These are phyloP conservation scores for Blumeria hordei DNA, from an alignment of 2,329 filamentous ascomycete species.

Conservation along the genomic window DNA sequence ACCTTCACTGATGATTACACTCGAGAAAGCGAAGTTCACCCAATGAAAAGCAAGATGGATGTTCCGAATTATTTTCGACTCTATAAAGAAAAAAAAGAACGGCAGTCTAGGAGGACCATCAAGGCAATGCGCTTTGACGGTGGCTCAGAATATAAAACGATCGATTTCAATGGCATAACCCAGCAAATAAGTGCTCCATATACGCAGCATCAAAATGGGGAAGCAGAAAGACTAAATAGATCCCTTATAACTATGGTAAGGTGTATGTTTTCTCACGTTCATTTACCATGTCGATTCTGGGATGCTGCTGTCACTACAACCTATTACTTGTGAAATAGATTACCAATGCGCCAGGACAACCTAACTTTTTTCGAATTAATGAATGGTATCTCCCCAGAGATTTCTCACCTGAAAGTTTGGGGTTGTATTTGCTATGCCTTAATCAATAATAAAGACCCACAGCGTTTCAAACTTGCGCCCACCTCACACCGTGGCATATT, in stretches of 20 bases:
- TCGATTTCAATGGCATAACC: background rate
- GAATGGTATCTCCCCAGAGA: fast-evolving
- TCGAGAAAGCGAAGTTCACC: background rate
- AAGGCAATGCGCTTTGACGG: background rate
- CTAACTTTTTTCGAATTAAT: background rate
- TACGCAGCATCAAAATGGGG: no score
- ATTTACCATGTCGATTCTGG: background rate
- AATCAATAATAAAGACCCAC: background rate
- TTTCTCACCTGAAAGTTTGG: no score
- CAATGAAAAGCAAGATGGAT: background rate
- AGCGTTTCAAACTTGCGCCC: background rate
- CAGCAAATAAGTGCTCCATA: background rate
- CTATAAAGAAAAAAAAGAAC: background rate
- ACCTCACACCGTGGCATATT: background rate
- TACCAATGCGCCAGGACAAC: background rate
- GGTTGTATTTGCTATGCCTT: background rate
- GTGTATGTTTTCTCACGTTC: background rate
- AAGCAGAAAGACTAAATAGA: background rate
- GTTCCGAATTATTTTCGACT: background rate
- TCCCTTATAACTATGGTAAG: background rate
- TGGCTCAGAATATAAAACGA: background rate
- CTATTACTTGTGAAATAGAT: background rate
- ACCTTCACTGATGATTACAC: background rate
- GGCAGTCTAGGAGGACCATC: background rate
- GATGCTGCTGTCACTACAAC: background rate